Evolutionary conservation across 371 early-diverging fungal genomes (phyloP).

Genomic region (Nematocida parisii): DNA sequence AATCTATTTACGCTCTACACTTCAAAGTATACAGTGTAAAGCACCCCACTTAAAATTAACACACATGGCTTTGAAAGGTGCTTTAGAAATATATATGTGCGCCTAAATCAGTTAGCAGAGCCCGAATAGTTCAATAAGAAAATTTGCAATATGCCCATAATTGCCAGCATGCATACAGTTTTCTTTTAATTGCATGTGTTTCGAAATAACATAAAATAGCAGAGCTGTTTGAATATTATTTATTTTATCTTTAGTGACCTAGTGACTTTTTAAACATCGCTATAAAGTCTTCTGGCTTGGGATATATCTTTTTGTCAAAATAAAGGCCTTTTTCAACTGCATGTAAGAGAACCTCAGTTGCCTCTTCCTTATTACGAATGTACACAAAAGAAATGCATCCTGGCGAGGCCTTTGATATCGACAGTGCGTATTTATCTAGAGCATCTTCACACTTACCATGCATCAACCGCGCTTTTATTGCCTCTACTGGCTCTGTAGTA

Average conservation of each 20-base stretch:
- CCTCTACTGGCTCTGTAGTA: slow-evolving; percentile 23
- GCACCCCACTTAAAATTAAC: too few relatives aligned
- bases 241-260: neutral
- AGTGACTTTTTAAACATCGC: neutral
- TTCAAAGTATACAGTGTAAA: too few relatives aligned
- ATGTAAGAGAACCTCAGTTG: slow-evolving; percentile 14
- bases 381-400: slow-evolving; percentile 25
- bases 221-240: neutral
- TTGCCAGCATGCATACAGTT: too few relatives aligned
- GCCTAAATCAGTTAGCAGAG: too few relatives aligned
- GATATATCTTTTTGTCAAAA: slow-evolving; percentile 24
- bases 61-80: too few relatives aligned
- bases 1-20: too few relatives aligned
- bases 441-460: neutral
- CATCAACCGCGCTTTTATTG: neutral
- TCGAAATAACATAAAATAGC: neutral
- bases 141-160: too few relatives aligned
- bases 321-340: slow-evolving; percentile 15
- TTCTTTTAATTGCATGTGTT: neutral
- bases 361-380: neutral
- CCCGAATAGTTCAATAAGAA: too few relatives aligned
- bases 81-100: too few relatives aligned
- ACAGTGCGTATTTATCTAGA: slow-evolving; percentile 7
- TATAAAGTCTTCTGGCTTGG: slow-evolving; percentile 42
- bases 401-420: slow-evolving; percentile 13